phyloP scores from a whole-genome alignment of 345 rosid species.

The Camelina sativa region DNA sequence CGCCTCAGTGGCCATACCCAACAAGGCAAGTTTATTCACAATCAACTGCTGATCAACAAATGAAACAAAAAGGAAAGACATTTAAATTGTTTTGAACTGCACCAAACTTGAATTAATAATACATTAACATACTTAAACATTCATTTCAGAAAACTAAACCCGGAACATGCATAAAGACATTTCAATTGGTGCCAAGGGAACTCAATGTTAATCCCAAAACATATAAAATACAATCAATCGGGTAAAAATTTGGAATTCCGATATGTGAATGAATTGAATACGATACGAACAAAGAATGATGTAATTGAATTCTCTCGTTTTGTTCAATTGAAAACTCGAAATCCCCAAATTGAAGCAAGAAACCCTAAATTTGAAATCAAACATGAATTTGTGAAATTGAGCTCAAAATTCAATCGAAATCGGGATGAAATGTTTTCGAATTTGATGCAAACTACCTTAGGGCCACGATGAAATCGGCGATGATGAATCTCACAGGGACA shows the following conservation, averaged over 20 bases:
- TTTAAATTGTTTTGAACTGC: slow-evolving; percentile 22
- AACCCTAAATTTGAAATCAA: slow-evolving; percentile 45
- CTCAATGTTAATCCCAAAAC: slow-evolving; percentile 8
- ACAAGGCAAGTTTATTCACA: slow-evolving; percentile 27
- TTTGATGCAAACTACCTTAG: slow-evolving; percentile 37
- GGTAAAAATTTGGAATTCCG: background rate
- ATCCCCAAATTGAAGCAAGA: slow-evolving; percentile 29
- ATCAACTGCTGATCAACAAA: slow-evolving; percentile 30
- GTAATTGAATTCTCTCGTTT: slow-evolving; percentile 13
- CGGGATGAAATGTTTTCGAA: background rate
- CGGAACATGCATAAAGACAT: slow-evolving; percentile 31
- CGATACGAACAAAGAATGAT: slow-evolving; percentile 14
- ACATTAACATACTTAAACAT: background rate
- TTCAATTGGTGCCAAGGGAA: slow-evolving; percentile 22
- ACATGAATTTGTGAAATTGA: slow-evolving; percentile 29
- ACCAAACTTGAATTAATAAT: background rate
- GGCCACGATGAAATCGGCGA: slow-evolving; percentile 39
- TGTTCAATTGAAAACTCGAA: background rate
- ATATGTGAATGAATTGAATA: slow-evolving; percentile 29
- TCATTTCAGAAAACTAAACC: background rate
- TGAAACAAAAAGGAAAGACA: slow-evolving; percentile 33
- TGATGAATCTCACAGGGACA: slow-evolving; percentile 37
- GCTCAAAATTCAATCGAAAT: slow-evolving; percentile 27
- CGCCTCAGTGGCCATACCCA: slow-evolving; percentile 77
- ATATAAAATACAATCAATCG: background rate